phyloP scores from a whole-genome alignment of 495 filamentous ascomycete species.

The Cairneyella variabilis region DNA sequence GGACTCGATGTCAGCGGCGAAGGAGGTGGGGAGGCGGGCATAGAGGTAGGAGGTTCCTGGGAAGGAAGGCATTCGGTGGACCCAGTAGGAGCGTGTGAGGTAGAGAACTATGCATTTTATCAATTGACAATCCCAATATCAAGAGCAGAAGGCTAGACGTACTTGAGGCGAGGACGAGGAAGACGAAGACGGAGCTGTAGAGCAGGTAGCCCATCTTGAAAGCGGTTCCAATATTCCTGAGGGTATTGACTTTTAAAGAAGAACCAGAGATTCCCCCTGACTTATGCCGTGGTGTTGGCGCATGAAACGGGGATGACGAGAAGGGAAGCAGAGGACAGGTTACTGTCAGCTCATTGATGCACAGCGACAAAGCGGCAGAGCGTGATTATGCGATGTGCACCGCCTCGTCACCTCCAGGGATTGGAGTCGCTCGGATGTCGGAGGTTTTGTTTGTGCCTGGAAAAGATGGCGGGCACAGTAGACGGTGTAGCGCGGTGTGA shows the following conservation, averaged over 20 bases:
- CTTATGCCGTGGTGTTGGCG: neutral
- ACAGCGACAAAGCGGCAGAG: too few species aligned
- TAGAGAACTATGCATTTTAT: constrained; percentile 55
- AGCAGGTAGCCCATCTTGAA: constrained; percentile 55
- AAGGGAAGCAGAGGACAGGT: neutral
- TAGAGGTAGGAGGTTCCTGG: constrained; percentile 57
- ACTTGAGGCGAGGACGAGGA: constrained; percentile 61
- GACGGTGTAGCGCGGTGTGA: constrained; percentile 29
- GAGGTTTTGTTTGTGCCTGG: neutral
- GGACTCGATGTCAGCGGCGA: constrained; percentile 76
- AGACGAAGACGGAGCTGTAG: constrained; percentile 64
- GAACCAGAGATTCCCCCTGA: neutral
- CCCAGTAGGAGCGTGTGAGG: constrained; percentile 75
- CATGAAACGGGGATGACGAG: neutral
- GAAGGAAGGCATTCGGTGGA: constrained; percentile 48
- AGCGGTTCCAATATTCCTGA: neutral
- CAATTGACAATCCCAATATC: constrained; percentile 3
- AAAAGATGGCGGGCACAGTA: neutral
- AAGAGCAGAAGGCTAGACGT: constrained; percentile 22
- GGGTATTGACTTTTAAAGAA: too few species aligned
- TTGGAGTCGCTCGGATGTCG: neutral
- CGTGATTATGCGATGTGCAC: too few species aligned
- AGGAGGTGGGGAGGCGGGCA: constrained; percentile 66
- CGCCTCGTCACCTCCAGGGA: neutral
- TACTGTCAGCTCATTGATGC: too few species aligned